phyloP scores from a whole-genome alignment of 768 basidiomycete genomes.

The Leccinum ochraceum region DNA sequence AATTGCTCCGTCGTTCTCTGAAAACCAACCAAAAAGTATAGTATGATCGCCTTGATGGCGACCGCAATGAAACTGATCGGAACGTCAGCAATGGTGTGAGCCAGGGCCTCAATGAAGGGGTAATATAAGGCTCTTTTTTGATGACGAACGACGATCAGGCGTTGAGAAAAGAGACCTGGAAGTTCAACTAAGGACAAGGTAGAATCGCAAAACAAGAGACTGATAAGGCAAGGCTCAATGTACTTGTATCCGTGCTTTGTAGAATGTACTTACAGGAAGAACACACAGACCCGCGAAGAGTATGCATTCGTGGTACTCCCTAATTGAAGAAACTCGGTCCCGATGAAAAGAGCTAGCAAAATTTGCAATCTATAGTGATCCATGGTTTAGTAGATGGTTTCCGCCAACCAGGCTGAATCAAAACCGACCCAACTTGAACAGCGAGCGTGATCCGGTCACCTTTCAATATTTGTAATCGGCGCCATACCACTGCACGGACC shows the following conservation, averaged over 20 bases:
- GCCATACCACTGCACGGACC: slow-evolving; percentile 42
- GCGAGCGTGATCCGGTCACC: slow-evolving; percentile 40
- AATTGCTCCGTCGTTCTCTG: slow-evolving; percentile 22
- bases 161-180: slow-evolving; percentile 44
- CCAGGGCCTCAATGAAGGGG: slow-evolving; percentile 47
- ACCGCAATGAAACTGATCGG: slow-evolving; percentile 37
- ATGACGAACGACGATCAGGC: slow-evolving; percentile 45
- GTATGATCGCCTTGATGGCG: slow-evolving; percentile 5
- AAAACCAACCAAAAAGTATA: slow-evolving; percentile 25
- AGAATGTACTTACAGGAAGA: slow-evolving; percentile 62
- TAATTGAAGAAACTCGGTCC: slow-evolving; percentile 44
- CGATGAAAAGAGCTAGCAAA: slow-evolving; percentile 24
- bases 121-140: slow-evolving; percentile 48
- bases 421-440: slow-evolving; percentile 23
- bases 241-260: background rate
- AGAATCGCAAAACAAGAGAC: slow-evolving; percentile 50
- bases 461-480: slow-evolving; percentile 46
- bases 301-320: slow-evolving; percentile 34
- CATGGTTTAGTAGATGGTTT: background rate
- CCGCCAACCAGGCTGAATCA: background rate
- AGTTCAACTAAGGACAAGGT: slow-evolving; percentile 56
- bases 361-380: slow-evolving; percentile 36
- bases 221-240: slow-evolving; percentile 32
- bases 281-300: slow-evolving; percentile 69
- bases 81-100: slow-evolving; percentile 46